Conservation (phyloP, 768 basidiomycete species). For the Lentinula lateritia region DNA sequence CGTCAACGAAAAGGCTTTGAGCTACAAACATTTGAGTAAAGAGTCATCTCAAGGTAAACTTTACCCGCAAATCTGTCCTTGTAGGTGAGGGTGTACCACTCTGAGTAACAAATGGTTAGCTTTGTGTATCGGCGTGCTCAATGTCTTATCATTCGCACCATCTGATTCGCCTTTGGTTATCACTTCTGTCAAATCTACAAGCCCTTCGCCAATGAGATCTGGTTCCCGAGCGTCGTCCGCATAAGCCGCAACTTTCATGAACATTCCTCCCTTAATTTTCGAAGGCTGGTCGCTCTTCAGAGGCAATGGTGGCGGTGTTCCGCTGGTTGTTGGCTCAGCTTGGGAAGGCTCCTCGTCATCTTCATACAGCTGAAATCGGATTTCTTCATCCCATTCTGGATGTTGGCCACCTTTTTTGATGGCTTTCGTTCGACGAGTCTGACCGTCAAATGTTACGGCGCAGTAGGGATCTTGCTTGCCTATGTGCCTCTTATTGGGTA, state of each 20-base stretch:
- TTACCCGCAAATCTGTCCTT: constrained; percentile 95
- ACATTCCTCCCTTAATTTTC: constrained; percentile 65
- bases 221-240: constrained; percentile 96
- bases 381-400: constrained; percentile 98
- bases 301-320: constrained; percentile 63
- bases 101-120: constrained; percentile 31
- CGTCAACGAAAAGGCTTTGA: background rate
- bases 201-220: constrained; percentile 88
- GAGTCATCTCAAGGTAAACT: constrained; percentile 93
- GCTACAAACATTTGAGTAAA: constrained; percentile 83
- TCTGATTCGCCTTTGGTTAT: constrained; percentile 95
- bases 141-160: constrained; percentile 46
- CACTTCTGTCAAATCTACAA: constrained; percentile 84
- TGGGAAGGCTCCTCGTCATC: constrained; percentile 55
- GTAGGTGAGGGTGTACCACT: constrained; percentile 88
- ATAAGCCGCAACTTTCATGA: constrained; percentile 80
- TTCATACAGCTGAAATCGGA: constrained; percentile 87
- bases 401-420: constrained; percentile 97
- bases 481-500: constrained; percentile 87
- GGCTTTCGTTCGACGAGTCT: constrained; percentile 86
- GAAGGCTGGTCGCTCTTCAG: constrained; percentile 48
- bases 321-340: constrained; percentile 29
- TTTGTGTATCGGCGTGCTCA: too few relatives aligned
- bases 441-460: constrained; percentile 67
- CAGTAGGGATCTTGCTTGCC: constrained; percentile 99